Conservation (phyloP, 2,329 filamentous ascomycete genomes). For the Cadophora sp. region DNA sequence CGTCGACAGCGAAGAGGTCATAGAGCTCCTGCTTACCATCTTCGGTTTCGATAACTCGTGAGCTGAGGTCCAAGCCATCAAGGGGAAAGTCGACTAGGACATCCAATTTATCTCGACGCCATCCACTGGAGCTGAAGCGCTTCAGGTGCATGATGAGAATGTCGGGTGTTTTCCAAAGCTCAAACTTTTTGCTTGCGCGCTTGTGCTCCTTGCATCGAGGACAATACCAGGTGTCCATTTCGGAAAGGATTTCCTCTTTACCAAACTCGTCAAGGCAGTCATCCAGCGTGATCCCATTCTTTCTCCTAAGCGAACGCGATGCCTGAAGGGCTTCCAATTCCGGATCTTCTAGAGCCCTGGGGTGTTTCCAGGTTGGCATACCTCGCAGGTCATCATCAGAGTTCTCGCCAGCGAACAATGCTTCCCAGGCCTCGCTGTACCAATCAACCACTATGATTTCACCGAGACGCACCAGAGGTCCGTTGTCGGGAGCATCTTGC, state of each 20-base stretch:
- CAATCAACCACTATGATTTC: slow-evolving; percentile 92
- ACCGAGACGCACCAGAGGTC: slow-evolving; percentile 76
- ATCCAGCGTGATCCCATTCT: slow-evolving; percentile 81
- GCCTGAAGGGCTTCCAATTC: slow-evolving; percentile 69
- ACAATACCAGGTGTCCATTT: slow-evolving; percentile 98
- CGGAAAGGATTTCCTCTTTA: slow-evolving; percentile 89
- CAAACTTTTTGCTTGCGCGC: slow-evolving; percentile 93
- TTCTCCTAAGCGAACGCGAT: slow-evolving; percentile 68
- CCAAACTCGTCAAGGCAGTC: slow-evolving; percentile 96
- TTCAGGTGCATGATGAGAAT: slow-evolving; percentile 96
- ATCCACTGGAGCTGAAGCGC: slow-evolving; percentile 86
- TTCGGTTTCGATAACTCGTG: slow-evolving; percentile 79
- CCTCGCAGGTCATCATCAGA: slow-evolving; percentile 46
- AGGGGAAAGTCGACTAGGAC: slow-evolving; percentile 90
- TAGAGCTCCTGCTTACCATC: slow-evolving; percentile 85
- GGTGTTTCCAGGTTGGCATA: slow-evolving; percentile 53
- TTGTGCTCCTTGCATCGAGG: slow-evolving; percentile 93
- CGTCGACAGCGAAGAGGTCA: slow-evolving; percentile 94
- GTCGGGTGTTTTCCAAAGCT: slow-evolving; percentile 96
- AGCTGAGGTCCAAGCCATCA: slow-evolving; percentile 82
- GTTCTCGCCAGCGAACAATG: slow-evolving; percentile 64
- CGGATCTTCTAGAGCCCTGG: slow-evolving; percentile 59
- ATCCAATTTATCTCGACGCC: slow-evolving; percentile 89
- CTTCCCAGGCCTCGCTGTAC: slow-evolving; percentile 72
- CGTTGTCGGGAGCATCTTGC: slow-evolving; percentile 50